phyloP scores from a whole-genome alignment of 352 stramenopile species.

The Thraustotheca clavata region DNA sequence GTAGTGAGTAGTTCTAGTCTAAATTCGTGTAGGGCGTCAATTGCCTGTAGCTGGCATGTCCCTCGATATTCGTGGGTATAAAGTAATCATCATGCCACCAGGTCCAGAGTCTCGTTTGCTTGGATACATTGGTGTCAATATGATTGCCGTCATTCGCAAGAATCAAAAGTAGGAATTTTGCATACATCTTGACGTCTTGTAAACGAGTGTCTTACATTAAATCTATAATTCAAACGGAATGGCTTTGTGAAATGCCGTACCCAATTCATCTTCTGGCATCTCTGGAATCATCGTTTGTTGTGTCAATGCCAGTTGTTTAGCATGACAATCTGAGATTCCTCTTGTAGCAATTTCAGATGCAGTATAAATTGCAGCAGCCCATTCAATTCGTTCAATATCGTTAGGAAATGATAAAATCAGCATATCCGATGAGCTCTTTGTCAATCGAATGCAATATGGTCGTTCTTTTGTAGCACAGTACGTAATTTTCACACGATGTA shows the following conservation, averaged over 20 bases:
- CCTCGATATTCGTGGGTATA: slow-evolving; percentile 56
- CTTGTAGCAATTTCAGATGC: slow-evolving; percentile 80
- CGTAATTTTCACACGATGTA: slow-evolving; percentile 24
- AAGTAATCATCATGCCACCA: slow-evolving; percentile 68
- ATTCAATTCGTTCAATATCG: slow-evolving; percentile 78
- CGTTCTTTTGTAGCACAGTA: slow-evolving; percentile 25
- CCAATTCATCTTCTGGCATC: not conserved
- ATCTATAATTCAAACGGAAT: slow-evolving; percentile 19
- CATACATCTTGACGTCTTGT: no score
- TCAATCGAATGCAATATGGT: slow-evolving; percentile 70
- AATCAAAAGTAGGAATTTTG: no score
- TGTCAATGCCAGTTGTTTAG: not conserved
- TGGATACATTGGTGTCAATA: slow-evolving; percentile 57
- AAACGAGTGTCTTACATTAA: no score
- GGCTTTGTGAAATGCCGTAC: not conserved
- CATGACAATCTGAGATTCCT: slow-evolving; percentile 38
- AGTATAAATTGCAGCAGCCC: slow-evolving; percentile 79
- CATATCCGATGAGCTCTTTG: slow-evolving; percentile 73
- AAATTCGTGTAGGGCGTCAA: not conserved
- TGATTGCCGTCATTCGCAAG: slow-evolving; percentile 58
- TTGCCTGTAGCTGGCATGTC: slow-evolving; percentile 36
- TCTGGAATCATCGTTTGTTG: not conserved
- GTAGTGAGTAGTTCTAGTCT: not conserved
- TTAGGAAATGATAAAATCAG: slow-evolving; percentile 59
- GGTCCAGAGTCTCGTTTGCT: slow-evolving; percentile 48